Conservation (phyloP, 305 asterid genomes). For the Ajuga reptans region DNA sequence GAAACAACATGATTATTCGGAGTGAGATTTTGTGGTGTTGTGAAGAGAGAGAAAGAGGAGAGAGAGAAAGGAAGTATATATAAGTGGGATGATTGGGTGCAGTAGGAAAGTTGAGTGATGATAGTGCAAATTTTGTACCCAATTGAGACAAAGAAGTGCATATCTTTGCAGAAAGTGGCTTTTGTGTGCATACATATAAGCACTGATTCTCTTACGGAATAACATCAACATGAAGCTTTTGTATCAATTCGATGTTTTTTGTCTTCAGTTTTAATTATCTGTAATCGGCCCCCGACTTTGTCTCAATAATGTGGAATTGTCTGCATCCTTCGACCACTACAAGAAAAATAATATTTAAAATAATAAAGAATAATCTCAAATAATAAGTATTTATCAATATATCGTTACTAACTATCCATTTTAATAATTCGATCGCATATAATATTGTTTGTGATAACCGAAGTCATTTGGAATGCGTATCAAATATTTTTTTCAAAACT, state of each 20-base stretch:
- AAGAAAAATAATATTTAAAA: too few species aligned
- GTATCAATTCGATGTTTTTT: conserved; percentile 22
- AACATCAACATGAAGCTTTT: conserved; percentile 34
- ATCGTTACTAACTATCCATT: too few species aligned
- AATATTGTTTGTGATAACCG: too few species aligned
- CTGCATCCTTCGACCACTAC: too few species aligned
- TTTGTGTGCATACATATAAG: conserved; percentile 39
- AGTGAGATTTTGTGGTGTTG: background rate
- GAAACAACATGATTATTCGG: conserved; percentile 35
- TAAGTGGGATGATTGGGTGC: conserved; percentile 39
- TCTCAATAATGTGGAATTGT: too few species aligned
- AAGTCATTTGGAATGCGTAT: too few species aligned
- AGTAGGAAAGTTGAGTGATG: background rate
- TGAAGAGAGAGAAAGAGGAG: conserved; percentile 23
- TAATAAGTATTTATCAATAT: too few species aligned
- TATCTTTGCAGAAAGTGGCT: conserved; percentile 55
- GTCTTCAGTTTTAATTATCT: background rate
- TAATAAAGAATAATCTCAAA: too few species aligned
- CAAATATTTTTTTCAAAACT: too few species aligned
- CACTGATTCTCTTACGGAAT: conserved; percentile 45
- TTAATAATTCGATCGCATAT: too few species aligned
- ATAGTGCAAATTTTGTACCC: background rate
- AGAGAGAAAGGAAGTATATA: conserved; percentile 31
- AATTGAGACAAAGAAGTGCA: conserved; percentile 18
- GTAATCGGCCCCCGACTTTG: too few species aligned